phyloP scores from a whole-genome alignment of 2,329 filamentous ascomycete species.

The Polytolypa hystricis region DNA sequence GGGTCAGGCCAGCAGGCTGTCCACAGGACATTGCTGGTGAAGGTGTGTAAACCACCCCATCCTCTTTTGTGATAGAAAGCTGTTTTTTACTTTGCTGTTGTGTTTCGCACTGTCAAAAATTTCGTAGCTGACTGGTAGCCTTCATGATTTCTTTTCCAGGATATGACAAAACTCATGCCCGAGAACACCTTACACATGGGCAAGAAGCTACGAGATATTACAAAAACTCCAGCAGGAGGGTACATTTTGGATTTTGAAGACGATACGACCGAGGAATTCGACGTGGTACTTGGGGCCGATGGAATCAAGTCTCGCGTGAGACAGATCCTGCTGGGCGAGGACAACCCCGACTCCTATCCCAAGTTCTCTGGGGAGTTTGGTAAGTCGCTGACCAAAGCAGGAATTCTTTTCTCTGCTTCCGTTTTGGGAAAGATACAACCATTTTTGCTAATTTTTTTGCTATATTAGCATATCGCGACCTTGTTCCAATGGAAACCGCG shows the following conservation, averaged over 20 bases:
- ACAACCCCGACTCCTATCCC: not conserved
- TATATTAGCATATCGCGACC: not conserved
- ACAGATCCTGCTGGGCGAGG: not conserved
- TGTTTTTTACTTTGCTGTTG: not conserved
- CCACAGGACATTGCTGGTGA: too few relatives aligned
- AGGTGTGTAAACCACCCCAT: not conserved
- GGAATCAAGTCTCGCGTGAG: not conserved
- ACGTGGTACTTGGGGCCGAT: not conserved
- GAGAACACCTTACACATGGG: not conserved
- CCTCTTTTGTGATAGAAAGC: not conserved
- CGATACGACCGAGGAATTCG: not conserved
- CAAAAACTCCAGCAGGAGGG: not conserved
- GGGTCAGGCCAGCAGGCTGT: too few relatives aligned
- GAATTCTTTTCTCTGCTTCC: not conserved
- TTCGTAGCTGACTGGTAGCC: not conserved
- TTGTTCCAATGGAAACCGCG: slow-evolving; percentile 1
- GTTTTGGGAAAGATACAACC: not conserved
- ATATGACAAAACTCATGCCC: not conserved
- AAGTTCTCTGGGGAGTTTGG: too few relatives aligned
- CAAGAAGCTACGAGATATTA: not conserved
- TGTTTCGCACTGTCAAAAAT: slow-evolving; percentile 1
- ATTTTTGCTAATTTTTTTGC: not conserved
- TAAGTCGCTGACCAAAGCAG: not conserved
- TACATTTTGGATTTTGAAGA: not conserved
- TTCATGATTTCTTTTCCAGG: not conserved